Conservation (phyloP, 2,329 filamentous ascomycete species). For the Zasmidium angulare region DNA sequence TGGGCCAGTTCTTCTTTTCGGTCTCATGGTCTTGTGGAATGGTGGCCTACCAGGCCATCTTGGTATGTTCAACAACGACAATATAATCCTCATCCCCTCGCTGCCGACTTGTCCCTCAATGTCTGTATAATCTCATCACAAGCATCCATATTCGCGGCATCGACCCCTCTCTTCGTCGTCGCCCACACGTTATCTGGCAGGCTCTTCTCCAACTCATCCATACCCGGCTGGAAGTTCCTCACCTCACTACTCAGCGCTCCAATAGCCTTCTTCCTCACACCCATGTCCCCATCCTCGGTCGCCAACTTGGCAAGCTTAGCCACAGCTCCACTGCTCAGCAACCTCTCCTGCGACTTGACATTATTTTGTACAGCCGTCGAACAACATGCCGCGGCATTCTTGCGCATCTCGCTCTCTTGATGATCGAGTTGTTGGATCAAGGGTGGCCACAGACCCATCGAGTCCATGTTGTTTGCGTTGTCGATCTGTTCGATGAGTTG, state of each 20-base stretch:
- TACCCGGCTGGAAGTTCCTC: conserved; percentile 81
- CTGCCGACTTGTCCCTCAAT: conserved; percentile 31
- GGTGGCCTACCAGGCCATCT: too few species aligned
- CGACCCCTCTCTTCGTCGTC: conserved; percentile 57
- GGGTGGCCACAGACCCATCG: conserved; percentile 77
- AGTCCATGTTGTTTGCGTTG: conserved; percentile 92
- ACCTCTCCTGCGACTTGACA: conserved; percentile 73
- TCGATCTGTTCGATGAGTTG: conserved; percentile 89
- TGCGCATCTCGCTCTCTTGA: conserved; percentile 69
- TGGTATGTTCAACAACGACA: background rate
- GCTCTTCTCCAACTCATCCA: conserved; percentile 65
- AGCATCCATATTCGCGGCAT: conserved; percentile 83
- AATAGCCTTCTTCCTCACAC: conserved; percentile 80
- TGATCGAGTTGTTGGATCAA: conserved; percentile 69
- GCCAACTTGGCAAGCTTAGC: conserved; percentile 67
- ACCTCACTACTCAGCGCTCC: conserved; percentile 84
- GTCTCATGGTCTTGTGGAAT: too few species aligned
- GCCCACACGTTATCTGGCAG: conserved; percentile 62
- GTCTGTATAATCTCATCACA: conserved; percentile 57
- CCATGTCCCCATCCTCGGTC: conserved; percentile 57
- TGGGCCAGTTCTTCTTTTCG: too few species aligned
- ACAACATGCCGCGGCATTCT: conserved; percentile 90
- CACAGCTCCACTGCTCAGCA: conserved; percentile 64
- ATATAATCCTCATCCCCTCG: conserved; percentile 1
- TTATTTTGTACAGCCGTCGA: conserved; percentile 98